Base-by-base conservation (phyloP, 257 asterid species). In the Gentiana macrophylla region DNA sequence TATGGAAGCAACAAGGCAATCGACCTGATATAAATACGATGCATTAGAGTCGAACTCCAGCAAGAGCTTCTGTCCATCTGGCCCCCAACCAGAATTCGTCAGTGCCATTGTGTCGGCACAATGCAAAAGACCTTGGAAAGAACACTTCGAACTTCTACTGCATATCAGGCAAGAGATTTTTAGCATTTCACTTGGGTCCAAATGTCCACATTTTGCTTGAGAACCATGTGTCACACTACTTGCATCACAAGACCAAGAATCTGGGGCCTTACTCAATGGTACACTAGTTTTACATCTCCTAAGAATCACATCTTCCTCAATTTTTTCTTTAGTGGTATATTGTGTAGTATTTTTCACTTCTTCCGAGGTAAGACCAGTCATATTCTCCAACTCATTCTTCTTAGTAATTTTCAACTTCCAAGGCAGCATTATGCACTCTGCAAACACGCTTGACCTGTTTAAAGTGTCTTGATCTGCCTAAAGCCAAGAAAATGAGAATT, bases 371-470 rank as follows among this genome's bases (percentile, higher is more conserved):
- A 52, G 50, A 46, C 48, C 49, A 35, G 55, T 59, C 50, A 43
- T 52, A 50, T 35, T 55, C 49, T 68, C 57, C 74, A 74, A 77
- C 60, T 56, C 67, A 65, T 50, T 52, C 63, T 77, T 77, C 75
- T 76, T 80, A 57, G 76, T 13, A 55, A 92, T 67, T 70, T 71
- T 66, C 75, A 92, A 77, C 72, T 85, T 79, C 95, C 93, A 92
- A 33, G 97, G 94, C 64, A 92, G 70, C 68, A 85, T 62, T 44
- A 75, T 50, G 70, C 86, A 94, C 86, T 88, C 80, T 36, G 87
- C 95, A 77, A 83, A 81, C 68, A 68, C 62, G 70, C 72, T 69
- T 49, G 79, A 68, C 63, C 70, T 59, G 65, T 73, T 81, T 63
- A 79, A 69, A 63, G 56, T 50, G 24, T 43, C 70, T 70, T 60